Base-by-base conservation (phyloP, 306 rosid genomes). In the Begonia loranthoides region DNA sequence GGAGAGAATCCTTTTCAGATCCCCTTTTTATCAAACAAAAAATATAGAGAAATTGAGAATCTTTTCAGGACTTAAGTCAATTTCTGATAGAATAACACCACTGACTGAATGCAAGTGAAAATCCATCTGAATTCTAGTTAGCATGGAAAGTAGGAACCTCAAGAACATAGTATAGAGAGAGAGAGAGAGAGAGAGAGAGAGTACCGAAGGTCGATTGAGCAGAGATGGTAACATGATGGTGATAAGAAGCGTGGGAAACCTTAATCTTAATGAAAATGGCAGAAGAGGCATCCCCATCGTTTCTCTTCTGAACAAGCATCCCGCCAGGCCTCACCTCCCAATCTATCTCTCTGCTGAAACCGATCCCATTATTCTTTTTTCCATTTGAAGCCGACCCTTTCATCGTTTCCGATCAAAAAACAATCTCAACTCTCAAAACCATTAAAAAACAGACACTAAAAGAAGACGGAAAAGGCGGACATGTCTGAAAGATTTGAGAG, bases 301-400 rank as follows among this genome's bases (percentile, higher is more conserved):
- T 13, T 49, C 52, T 49, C 52, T 49, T 49, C 11, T 49, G 52
- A 17, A 49, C 52, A 49, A 49, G 16, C 17, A 49, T 13, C 6
- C 52, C 52, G 2, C 52, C 52, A 49, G 52, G 52, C 21, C 52
- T 49, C 10, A 49, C 52, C 17, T 49, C 52, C 52, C 52, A 49
- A 6, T 49, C 17, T 7, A 49, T 49, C 10, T 49, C 52, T 43
- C 36, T 28, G 3, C 36, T 28, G 36, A 28, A 28, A 28, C 36
- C 9, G 8, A 28, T 4, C 36, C 36, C 36, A 0, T 28, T 28
- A 28, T 28, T 28, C 9, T 7, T 28, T 28, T 28, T 28, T 28
- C 36, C 36, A 28, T 28, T 28, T 28, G 36, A 28, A 5, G 36
- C 36, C 6, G 9, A 28, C 36, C 36, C 36, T 28, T 28, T 28